phyloP scores from a whole-genome alignment of 2,329 filamentous ascomycete species.

The Epichloe bromicola region DNA sequence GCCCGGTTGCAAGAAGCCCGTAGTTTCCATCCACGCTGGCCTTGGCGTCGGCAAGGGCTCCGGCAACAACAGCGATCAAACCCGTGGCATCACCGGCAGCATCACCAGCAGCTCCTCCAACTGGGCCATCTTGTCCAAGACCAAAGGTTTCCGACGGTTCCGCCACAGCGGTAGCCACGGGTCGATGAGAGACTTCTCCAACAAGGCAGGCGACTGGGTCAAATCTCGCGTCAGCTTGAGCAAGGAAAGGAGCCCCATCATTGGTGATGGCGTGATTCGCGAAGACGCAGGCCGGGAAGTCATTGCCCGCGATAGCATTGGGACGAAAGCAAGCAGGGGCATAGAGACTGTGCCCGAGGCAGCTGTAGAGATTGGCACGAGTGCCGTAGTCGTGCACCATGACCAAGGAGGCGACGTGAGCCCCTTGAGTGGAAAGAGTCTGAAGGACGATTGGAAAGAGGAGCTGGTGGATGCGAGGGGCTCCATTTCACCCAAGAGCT shows the following conservation, averaged over 20 bases:
- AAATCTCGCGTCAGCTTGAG: constrained; percentile 11
- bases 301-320: background rate
- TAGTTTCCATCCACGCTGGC: background rate
- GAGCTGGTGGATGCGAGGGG: background rate
- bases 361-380: constrained; percentile 5
- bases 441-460: background rate
- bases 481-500: background rate
- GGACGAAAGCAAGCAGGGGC: background rate
- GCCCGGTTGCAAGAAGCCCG: constrained; percentile 9
- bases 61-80: background rate
- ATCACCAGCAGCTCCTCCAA: background rate
- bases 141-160: constrained; percentile 5
- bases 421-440: constrained; percentile 1
- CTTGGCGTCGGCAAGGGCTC: background rate
- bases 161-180: constrained; percentile 3
- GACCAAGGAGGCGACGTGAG: constrained; percentile 1
- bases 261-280: background rate
- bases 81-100: background rate
- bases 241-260: constrained; percentile 6
- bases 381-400: constrained; percentile 1
- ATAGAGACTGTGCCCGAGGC: constrained; percentile 4
- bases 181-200: constrained; percentile 14
- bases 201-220: constrained; percentile 16
- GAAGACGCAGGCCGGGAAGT: constrained; percentile 1
- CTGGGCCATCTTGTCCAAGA: constrained; percentile 4